Evolutionary conservation across 768 basidiomycete genomes (phyloP).

Genomic region (Kondoa malvinella): DNA sequence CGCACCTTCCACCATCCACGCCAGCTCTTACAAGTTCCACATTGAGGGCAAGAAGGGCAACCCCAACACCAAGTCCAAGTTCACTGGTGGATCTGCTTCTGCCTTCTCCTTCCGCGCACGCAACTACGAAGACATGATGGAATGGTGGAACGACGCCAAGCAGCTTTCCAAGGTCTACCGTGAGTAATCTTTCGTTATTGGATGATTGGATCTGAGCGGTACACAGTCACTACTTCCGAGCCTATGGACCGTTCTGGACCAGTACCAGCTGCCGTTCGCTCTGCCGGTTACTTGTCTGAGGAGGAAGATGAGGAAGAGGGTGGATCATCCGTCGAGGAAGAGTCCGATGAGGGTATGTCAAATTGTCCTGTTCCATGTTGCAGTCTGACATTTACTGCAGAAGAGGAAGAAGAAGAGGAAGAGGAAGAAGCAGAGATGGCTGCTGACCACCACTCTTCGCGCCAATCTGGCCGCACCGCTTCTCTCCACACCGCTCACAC

Average conservation of each 20-base stretch:
- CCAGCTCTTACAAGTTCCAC: conserved; percentile 83
- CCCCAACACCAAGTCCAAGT: conserved; percentile 16
- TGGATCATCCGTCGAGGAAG: conserved; percentile 44
- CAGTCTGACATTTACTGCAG: conserved; percentile 35
- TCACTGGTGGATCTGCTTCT: neutral
- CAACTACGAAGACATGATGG: conserved; percentile 94
- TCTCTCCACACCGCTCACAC: conserved; percentile 1
- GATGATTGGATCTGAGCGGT: neutral
- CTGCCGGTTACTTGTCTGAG: conserved; percentile 72
- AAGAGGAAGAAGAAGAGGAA: conserved; percentile 32
- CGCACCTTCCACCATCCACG: conserved; percentile 50
- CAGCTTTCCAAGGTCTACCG: conserved; percentile 30
- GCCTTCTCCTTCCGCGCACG: conserved; percentile 83
- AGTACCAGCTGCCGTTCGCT: conserved; percentile 75
- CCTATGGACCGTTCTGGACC: conserved; percentile 81
- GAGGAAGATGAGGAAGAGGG: conserved; percentile 51
- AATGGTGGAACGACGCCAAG: conserved; percentile 94
- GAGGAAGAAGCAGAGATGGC: conserved; percentile 22
- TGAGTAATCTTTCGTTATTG: conserved; percentile 4
- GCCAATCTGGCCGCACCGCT: conserved; percentile 8
- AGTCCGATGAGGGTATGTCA: conserved; percentile 34
- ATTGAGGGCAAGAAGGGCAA: conserved; percentile 51
- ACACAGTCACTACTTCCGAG: conserved; percentile 64
- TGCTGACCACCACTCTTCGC: conserved; percentile 9
- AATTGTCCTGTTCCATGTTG: conserved; percentile 24